Conservation (phyloP, 768 basidiomycete genomes). For the Phylloporus scabripes region DNA sequence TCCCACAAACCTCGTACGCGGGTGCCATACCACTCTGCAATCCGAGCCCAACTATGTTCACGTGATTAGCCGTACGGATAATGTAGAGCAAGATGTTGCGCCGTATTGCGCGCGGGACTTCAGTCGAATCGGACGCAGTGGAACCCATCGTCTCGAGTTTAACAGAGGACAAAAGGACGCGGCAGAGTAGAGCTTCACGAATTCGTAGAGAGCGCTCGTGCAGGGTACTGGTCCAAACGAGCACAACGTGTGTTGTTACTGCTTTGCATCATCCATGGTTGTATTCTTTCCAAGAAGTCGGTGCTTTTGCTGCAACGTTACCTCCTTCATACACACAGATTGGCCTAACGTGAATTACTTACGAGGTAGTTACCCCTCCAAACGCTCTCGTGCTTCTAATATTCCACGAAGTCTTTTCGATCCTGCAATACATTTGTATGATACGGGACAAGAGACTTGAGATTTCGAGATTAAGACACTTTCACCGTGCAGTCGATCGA, state of each 20-base stretch:
- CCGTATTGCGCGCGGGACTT: conserved; percentile 25
- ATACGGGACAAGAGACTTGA: no score
- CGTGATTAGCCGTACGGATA: conserved; percentile 27
- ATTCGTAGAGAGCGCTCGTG: conserved; percentile 40
- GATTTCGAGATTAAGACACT: no score
- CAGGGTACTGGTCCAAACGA: conserved; percentile 21
- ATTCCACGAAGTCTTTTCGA: no score
- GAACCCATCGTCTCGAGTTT: conserved; percentile 21
- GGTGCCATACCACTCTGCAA: conserved; percentile 27
- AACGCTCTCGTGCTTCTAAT: no score
- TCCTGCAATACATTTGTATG: no score
- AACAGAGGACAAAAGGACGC: conserved; percentile 44
- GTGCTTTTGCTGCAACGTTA: background rate
- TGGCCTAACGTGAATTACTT: conserved; percentile 1
- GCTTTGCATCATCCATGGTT: background rate
- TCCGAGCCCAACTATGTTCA: conserved; percentile 42
- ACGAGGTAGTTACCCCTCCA: background rate
- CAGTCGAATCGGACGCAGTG: conserved; percentile 32
- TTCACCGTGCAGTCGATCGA: no score
- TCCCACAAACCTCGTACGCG: conserved; percentile 33
- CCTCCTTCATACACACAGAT: background rate
- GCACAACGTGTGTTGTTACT: background rate
- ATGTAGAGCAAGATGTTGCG: conserved; percentile 31
- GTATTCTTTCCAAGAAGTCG: background rate
- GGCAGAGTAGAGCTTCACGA: conserved; percentile 39